phyloP scores from a whole-genome alignment of 768 basidiomycete species.

The Mycena olivaceomarginata region DNA sequence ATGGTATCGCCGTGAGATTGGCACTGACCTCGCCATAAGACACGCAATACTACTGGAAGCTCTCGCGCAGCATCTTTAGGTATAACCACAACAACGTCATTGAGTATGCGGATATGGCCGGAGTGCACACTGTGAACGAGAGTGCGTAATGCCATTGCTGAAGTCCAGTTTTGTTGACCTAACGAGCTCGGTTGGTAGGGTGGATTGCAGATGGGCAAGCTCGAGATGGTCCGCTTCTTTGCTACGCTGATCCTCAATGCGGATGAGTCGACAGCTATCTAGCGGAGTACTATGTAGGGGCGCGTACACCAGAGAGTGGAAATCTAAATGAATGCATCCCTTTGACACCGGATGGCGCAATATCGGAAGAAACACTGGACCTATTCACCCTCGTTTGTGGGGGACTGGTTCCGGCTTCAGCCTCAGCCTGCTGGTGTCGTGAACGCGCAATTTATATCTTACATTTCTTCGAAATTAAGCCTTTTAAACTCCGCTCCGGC shows the following conservation, averaged over 20 bases:
- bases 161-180: too few species aligned
- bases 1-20: not conserved
- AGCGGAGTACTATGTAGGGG: not conserved
- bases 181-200: slow-evolving; percentile 35
- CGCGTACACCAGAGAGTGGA: too few species aligned
- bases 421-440: too few species aligned
- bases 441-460: too few species aligned
- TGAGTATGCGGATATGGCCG: slow-evolving; percentile 41
- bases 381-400: too few species aligned
- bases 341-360: too few species aligned
- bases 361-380: too few species aligned
- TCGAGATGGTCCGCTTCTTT: slow-evolving; percentile 67
- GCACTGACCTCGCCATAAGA: slow-evolving; percentile 58
- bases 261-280: slow-evolving; percentile 56
- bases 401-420: too few species aligned
- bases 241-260: slow-evolving; percentile 65
- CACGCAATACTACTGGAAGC: slow-evolving; percentile 75
- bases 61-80: slow-evolving; percentile 80
- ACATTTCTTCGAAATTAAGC: too few species aligned
- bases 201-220: slow-evolving; percentile 57
- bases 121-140: slow-evolving; percentile 74
- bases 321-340: too few species aligned
- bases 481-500: too few species aligned
- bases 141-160: slow-evolving; percentile 52
- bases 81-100: slow-evolving; percentile 53